Evolutionary conservation across 176 grass and related monocot species (phyloP), one percentile per base, ranked within the genome.

Genomic region (Alopecurus myosuroides): DNA sequence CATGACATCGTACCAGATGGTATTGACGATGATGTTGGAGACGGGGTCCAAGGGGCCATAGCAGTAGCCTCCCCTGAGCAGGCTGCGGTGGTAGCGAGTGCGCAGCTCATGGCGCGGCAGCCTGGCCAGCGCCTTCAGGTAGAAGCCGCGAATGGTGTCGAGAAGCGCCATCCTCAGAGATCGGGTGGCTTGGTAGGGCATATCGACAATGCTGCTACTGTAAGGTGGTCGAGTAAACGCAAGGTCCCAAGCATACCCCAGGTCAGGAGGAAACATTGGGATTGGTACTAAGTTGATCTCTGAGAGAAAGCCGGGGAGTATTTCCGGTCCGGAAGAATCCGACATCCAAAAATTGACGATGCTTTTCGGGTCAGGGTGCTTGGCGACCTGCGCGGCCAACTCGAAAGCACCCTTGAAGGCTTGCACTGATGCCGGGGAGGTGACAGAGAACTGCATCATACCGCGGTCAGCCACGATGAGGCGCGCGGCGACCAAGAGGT

Each of bases 21-120:
- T 84, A n/a, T 76, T 84, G 30, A 49, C 0, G 30, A 85, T 67
- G 73, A 76, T 52, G 33, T 85, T 85, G 1, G 82, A 85, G 22
- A 52, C 57, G 1, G 82, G 82, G 72, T 77, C 83, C 46, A 85
- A 22, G 17, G 74, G 83, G 9, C 83, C 83, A 19, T 85, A 77
- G 48, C 83, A 85, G 61, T 53, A 39, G 4, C 85, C 85, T 2
- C 67, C 85, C 57, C 18, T 74, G 69, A 74, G 85, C n/a, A 86
- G 23, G 69, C 85, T 81, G 44, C 77, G 77, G 85, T 80, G 85
- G 33, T 64, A 79, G 31, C 33, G 46, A 42, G 58, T 52, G 19
- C 69, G 77, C 7, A 86, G 68, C 68, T 86, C 77, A 0, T 7
- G 2, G 5, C 68, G 1, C 0, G 77, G 85, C 31, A 86, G 56